Evolutionary conservation across 2,329 filamentous ascomycete species (phyloP).

Genomic region (Fusarium tupiense): DNA sequence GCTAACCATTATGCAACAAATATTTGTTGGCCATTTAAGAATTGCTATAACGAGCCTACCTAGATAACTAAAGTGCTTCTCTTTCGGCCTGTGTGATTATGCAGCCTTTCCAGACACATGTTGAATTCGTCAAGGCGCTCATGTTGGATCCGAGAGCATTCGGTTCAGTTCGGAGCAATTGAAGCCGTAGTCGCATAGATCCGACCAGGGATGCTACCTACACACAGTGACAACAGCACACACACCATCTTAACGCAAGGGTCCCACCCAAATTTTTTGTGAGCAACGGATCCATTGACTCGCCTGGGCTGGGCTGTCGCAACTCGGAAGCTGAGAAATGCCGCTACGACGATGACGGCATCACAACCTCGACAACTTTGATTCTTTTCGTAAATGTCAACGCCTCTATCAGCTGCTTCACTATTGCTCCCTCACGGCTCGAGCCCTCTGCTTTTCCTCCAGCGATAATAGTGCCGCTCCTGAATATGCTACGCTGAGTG

Average conservation of each 20-base stretch:
- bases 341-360: slow-evolving; percentile 49
- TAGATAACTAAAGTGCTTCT: background rate
- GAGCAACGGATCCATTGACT: slow-evolving; percentile 6
- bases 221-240: background rate
- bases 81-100: background rate
- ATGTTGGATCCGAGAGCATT: slow-evolving; percentile 21
- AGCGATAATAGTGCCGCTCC: slow-evolving; percentile 32
- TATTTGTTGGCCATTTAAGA: background rate
- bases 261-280: slow-evolving; percentile 40
- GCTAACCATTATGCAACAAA: background rate
- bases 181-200: slow-evolving; percentile 28
- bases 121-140: background rate
- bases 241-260: slow-evolving; percentile 6
- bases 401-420: slow-evolving; percentile 21
- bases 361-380: slow-evolving; percentile 40
- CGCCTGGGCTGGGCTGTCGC: slow-evolving; percentile 22
- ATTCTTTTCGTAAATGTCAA: slow-evolving; percentile 24
- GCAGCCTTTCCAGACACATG: background rate
- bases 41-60: background rate
- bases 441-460: background rate
- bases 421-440: slow-evolving; percentile 5
- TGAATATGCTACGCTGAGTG: slow-evolving; percentile 46
- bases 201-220: slow-evolving; percentile 26
- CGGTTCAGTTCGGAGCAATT: slow-evolving; percentile 33
- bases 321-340: slow-evolving; percentile 47